Evolutionary conservation across 805 yeast species (phyloP).

Genomic region (Sugiyamaella marilandica): DNA sequence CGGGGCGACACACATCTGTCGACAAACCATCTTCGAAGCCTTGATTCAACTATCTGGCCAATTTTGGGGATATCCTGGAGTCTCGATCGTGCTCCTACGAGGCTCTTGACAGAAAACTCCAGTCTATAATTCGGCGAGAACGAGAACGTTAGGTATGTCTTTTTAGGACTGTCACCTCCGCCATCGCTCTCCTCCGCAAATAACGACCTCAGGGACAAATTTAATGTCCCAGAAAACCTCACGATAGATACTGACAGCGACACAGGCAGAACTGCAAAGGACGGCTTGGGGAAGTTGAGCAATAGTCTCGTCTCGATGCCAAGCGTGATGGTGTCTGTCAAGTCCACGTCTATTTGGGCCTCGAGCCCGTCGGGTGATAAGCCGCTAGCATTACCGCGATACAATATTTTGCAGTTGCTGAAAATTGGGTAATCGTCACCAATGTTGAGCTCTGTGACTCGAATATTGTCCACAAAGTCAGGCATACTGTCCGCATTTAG

Average conservation of each 20-base stretch:
- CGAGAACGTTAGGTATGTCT: constrained; percentile 76
- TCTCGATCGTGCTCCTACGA: constrained; percentile 89
- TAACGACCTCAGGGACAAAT: constrained; percentile 49
- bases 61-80: constrained; percentile 91
- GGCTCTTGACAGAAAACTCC: constrained; percentile 81
- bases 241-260: constrained; percentile 81
- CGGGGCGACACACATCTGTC: constrained; percentile 94
- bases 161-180: neutral
- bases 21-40: constrained; percentile 80
- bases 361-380: constrained; percentile 59
- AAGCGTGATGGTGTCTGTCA: constrained; percentile 78
- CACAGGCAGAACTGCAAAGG: constrained; percentile 84
- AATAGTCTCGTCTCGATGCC: constrained; percentile 79
- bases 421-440: constrained; percentile 96
- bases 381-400: constrained; percentile 24
- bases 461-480: constrained; percentile 71
- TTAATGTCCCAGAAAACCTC: constrained; percentile 83
- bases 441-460: constrained; percentile 80
- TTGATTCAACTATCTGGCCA: constrained; percentile 74
- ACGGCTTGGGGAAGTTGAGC: constrained; percentile 75
- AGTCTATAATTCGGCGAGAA: constrained; percentile 87
- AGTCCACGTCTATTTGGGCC: constrained; percentile 86
- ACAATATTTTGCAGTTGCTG: constrained; percentile 78
- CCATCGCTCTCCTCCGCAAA: neutral
- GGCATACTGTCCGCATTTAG: constrained; percentile 61